Percentiles rank a stretch among this genome's conserved stretches.
Conservation (phyloP, 225 moss, liverwort and hornwort genomes). For the Straminergon stramineum region DNA sequence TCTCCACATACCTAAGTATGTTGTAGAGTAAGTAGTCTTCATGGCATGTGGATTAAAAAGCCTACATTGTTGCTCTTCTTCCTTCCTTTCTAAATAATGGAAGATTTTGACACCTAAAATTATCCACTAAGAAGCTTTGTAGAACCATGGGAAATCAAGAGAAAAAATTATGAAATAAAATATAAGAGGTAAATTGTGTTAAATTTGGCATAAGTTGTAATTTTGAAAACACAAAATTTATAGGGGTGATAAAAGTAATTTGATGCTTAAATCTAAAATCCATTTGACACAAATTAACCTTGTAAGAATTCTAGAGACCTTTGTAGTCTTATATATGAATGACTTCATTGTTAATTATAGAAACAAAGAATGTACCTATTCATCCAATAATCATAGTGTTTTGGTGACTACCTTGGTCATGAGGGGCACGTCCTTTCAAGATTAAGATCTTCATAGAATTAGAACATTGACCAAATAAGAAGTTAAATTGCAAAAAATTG, state of each 20-base stretch:
- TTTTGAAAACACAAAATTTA: background rate
- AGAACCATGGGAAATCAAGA: background rate
- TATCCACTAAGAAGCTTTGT: background rate
- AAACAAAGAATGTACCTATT: background rate
- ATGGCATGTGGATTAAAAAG: background rate
- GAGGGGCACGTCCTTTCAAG: fast-evolving
- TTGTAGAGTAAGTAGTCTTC: background rate
- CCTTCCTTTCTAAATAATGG: background rate
- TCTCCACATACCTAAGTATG: too few species aligned
- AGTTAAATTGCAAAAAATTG: too few species aligned
- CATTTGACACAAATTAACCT: background rate
- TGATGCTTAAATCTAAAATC: background rate
- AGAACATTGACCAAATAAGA: background rate
- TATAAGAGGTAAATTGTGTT: too few species aligned
- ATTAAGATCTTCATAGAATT: background rate
- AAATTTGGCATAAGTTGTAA: background rate
- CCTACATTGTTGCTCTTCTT: background rate
- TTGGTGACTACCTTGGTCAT: too few species aligned
- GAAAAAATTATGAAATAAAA: background rate
- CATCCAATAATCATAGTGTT: background rate
- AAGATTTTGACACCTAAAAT: background rate
- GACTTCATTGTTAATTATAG: background rate
- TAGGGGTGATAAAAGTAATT: background rate
- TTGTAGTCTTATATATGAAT: fast-evolving
- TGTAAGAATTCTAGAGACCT: fast-evolving